A percentile compares a stretch with the other conserved stretches of the same genome.
Evolutionary conservation across 805 yeast species (phyloP).

Genomic region (Candida ficus): DNA sequence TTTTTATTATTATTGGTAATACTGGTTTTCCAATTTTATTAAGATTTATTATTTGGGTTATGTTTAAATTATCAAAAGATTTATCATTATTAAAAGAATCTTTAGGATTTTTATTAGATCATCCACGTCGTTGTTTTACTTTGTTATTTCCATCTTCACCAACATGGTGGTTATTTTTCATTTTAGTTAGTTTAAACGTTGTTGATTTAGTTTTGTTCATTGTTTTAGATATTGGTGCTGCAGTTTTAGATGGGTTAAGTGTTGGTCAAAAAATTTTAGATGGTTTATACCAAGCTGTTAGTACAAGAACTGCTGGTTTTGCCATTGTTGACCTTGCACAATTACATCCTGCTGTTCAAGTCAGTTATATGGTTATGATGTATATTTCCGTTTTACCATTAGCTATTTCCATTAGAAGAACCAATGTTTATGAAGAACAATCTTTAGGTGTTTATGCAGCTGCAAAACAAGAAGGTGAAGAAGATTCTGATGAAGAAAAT

Average conservation of each 20-base stretch:
- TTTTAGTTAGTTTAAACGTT: conserved; percentile 65
- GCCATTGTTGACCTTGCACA: conserved; percentile 61
- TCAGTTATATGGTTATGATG: conserved; percentile 95
- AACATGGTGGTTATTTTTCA: conserved; percentile 89
- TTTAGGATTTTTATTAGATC: conserved; percentile 81
- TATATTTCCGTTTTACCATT: conserved; percentile 93
- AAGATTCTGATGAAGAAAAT: conserved; percentile 7
- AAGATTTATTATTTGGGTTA: conserved; percentile 76
- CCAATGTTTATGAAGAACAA: conserved; percentile 97
- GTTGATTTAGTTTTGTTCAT: conserved; percentile 79
- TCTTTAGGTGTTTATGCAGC: conserved; percentile 84
- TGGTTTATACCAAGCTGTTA: conserved; percentile 86
- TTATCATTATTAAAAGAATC: conserved; percentile 66
- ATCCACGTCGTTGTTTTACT: conserved; percentile 96
- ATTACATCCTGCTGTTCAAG: conserved; percentile 88
- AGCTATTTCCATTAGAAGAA: conserved; percentile 93
- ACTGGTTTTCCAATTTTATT: conserved; percentile 89
- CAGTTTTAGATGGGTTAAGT: conserved; percentile 47
- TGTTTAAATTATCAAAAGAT: conserved; percentile 63
- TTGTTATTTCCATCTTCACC: conserved; percentile 86
- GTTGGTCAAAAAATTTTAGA: conserved; percentile 68
- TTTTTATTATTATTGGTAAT: conserved; percentile 85
- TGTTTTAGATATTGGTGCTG: conserved; percentile 61
- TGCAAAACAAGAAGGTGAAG: conserved; percentile 2
- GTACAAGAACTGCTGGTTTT: conserved; percentile 94